Base-by-base conservation (phyloP, 139 green algal species). In the Chlamydomonas sp. region DNA sequence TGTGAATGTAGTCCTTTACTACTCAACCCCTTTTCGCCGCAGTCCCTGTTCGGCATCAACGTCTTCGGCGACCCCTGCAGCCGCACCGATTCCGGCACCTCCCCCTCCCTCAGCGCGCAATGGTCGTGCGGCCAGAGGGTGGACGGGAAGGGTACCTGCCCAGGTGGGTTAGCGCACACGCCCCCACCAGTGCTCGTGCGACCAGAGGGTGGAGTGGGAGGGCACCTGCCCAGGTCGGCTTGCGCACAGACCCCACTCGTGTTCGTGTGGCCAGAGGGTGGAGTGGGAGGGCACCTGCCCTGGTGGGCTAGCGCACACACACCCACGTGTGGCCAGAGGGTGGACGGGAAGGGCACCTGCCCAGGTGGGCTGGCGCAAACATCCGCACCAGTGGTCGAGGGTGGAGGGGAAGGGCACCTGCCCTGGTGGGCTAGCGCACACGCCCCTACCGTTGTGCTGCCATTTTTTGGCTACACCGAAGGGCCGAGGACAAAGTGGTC, bases 21-120 rank as follows among this genome's bases (percentile, higher is more conserved):
- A 4, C 72, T 31, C 18, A 5, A 3, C n/a, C 72, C n/a, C 72
- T 8, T 61, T 31, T 17, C 5, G 9, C 74, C 6, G 12, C 82
- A 86, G 82, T 86, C 82, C 66, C 15, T 83, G 4, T 83, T 89
- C 15, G 84, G 77, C 84, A 14, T 83, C 66, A 84, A 60, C 84
- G 16, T 84, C 17, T 89, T 89, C 67, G 84, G 84, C 31, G 84
- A 86, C 61, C 82, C 82, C 62, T 77, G 84, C 67, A 58, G 79
- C 71, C n/a, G 14, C 16, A 16, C 64, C 64, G 17, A 17, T 6
- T 1, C 20, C 75, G 64, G 49, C 83, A 31, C 6, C 83, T 49
- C 12, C 75, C 63, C 77, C 31, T 17, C 76, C 75, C 72, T 62
- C 76, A 79, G 5, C 49, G 57, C 84, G 5, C 63, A 4, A 7